Conservation (phyloP, 495 filamentous ascomycete species). For the Tuber borchii region DNA sequence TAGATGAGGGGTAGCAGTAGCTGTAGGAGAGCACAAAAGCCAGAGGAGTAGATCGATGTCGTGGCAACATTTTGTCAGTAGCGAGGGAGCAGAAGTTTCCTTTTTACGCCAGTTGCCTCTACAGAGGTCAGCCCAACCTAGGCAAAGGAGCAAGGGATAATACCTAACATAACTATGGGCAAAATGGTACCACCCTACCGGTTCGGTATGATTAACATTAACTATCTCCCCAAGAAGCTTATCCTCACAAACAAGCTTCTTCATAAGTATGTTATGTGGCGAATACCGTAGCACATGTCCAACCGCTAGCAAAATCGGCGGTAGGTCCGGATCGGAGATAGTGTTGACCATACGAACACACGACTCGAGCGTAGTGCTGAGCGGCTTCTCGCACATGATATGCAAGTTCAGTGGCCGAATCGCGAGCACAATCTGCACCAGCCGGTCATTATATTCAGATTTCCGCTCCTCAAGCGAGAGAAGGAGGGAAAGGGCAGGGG, state of each 20-base stretch:
- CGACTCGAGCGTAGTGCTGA: constrained; percentile 68
- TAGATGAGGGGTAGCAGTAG: constrained; percentile 54
- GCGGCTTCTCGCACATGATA: constrained; percentile 91
- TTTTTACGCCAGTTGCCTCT: constrained; percentile 88
- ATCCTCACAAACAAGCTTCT: constrained; percentile 67
- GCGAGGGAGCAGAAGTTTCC: constrained; percentile 61
- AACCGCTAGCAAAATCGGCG: constrained; percentile 66
- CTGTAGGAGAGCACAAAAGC: constrained; percentile 65
- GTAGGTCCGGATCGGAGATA: constrained; percentile 43
- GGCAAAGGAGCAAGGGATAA: constrained; percentile 7
- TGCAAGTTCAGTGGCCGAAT: constrained; percentile 57
- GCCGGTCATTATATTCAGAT: neutral
- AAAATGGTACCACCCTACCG: constrained; percentile 96
- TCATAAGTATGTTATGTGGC: constrained; percentile 80
- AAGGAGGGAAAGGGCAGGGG: neutral
- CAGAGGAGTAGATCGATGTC: constrained; percentile 89
- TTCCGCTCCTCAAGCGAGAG: neutral
- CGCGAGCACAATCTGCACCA: constrained; percentile 27
- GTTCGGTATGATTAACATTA: constrained; percentile 83
- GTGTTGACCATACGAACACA: constrained; percentile 60
- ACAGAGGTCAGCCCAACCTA: neutral
- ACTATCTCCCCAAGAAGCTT: constrained; percentile 76
- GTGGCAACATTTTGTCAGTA: constrained; percentile 91
- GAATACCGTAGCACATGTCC: constrained; percentile 77
- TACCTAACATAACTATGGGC: constrained; percentile 81